A percentile compares a stretch with the other conserved stretches of the same genome.
Conservation (phyloP, 2,329 filamentous ascomycete species). For the Exophiala sideris region DNA sequence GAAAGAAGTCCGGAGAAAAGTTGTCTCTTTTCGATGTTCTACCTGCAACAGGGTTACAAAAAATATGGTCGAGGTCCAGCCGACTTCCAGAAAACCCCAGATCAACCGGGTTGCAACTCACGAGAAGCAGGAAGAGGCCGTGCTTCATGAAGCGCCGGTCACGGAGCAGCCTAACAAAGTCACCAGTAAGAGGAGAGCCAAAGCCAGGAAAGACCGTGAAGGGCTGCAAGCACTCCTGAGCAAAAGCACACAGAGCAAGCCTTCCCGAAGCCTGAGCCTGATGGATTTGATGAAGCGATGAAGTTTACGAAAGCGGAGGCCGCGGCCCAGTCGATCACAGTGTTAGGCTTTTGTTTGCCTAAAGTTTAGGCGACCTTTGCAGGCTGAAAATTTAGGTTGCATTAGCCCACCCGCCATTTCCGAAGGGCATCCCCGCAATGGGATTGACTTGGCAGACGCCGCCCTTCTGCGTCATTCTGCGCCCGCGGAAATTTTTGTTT, state of each 20-base stretch:
- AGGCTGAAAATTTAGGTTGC: constrained; percentile 2
- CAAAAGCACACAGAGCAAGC: constrained; percentile 14
- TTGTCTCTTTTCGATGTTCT: constrained; percentile 10
- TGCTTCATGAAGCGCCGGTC: not conserved
- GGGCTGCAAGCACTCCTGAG: constrained; percentile 53
- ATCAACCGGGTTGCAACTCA: not conserved
- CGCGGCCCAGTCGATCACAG: no score
- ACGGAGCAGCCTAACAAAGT: constrained; percentile 7
- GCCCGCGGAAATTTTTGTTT: constrained; percentile 16
- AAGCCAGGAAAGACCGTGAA: constrained; percentile 50
- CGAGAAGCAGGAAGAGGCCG: not conserved
- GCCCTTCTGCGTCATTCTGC: constrained; percentile 20
- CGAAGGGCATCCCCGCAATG: not conserved
- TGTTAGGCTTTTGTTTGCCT: no score
- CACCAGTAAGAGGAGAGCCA: constrained; percentile 56
- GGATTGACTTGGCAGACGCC: constrained; percentile 15
- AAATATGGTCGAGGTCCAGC: not conserved
- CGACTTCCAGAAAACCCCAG: not conserved
- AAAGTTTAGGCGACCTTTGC: not conserved
- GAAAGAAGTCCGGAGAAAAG: constrained; percentile 15
- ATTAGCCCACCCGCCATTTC: constrained; percentile 11
- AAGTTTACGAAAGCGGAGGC: not conserved
- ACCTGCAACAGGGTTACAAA: constrained; percentile 14
- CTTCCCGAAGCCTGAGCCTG: constrained; percentile 17
- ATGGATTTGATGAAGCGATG: constrained; percentile 29